A percentile compares a stretch with the other conserved stretches of the same genome.
Conservation (phyloP, 768 basidiomycete genomes). For the Coprinopsis marcescibilis region DNA sequence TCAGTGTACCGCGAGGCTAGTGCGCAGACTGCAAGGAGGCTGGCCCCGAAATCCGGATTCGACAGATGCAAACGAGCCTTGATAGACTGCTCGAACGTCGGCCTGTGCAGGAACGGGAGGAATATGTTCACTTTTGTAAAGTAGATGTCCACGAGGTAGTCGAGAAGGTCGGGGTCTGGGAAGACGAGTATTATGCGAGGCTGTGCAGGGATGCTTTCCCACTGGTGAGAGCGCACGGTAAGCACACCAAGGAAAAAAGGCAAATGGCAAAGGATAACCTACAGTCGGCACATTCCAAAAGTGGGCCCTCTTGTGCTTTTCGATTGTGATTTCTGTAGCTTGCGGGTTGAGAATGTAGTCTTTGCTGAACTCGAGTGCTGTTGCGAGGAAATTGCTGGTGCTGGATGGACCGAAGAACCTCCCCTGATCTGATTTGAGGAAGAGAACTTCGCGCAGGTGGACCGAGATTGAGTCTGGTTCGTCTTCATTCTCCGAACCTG, state of each 20-base stretch:
- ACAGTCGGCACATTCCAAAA: constrained; percentile 10
- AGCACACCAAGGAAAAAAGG: background rate
- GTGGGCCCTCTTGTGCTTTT: constrained; percentile 5
- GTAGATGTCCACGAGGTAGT: constrained; percentile 44
- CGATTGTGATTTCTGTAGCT: background rate
- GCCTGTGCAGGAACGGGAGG: constrained; percentile 54
- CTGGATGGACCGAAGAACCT: constrained; percentile 11
- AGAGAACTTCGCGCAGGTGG: background rate
- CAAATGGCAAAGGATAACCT: background rate
- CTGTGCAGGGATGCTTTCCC: constrained; percentile 19
- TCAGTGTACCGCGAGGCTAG: constrained; percentile 48
- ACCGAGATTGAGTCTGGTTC: background rate
- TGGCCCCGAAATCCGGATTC: constrained; percentile 38
- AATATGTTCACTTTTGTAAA: constrained; percentile 42
- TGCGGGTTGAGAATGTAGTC: background rate
- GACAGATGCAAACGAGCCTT: constrained; percentile 34
- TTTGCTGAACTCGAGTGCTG: constrained; percentile 7
- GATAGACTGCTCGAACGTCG: constrained; percentile 44
- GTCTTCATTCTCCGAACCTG: background rate
- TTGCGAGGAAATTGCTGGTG: background rate
- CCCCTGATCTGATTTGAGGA: background rate
- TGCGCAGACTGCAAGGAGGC: constrained; percentile 55
- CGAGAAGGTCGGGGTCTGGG: constrained; percentile 37
- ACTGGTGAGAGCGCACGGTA: constrained; percentile 16
- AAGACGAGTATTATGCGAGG: constrained; percentile 23